phyloP scores from a whole-genome alignment of 2,329 filamentous ascomycete genomes.

The Trichoderma semiorbis region DNA sequence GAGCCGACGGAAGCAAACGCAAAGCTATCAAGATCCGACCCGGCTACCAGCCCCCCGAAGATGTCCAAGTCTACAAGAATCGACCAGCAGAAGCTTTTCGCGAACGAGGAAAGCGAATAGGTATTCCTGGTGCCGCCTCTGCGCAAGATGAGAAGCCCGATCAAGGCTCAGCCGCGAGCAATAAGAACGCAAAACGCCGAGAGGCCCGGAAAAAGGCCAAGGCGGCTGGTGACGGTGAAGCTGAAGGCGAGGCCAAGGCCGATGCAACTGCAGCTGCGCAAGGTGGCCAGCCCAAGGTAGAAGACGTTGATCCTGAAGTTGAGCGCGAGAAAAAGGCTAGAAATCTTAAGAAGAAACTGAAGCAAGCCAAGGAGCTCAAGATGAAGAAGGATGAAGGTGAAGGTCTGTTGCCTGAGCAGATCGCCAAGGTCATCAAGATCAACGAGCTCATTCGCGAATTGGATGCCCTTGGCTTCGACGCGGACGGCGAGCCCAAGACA shows the following conservation, averaged over 20 bases:
- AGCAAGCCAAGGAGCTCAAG: constrained; percentile 86
- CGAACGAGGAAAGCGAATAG: constrained; percentile 60
- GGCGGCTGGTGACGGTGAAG: constrained; percentile 47
- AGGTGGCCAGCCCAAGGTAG: constrained; percentile 28
- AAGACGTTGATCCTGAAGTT: constrained; percentile 61
- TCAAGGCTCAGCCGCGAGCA: constrained; percentile 52
- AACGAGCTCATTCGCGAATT: constrained; percentile 88
- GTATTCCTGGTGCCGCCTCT: constrained; percentile 69
- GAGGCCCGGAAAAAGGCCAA: constrained; percentile 56
- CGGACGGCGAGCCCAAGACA: constrained; percentile 62
- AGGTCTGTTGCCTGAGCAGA: constrained; percentile 82
- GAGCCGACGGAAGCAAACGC: constrained; percentile 85
- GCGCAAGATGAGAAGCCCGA: constrained; percentile 48
- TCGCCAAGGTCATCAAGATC: constrained; percentile 97
- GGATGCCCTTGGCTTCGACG: constrained; percentile 78
- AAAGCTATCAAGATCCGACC: constrained; percentile 93
- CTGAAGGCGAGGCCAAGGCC: constrained; percentile 48
- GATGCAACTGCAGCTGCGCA: constrained; percentile 24
- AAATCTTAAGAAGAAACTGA: constrained; percentile 89
- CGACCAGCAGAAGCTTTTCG: constrained; percentile 82
- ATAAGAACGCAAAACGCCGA: constrained; percentile 81
- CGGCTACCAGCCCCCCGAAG: constrained; percentile 90
- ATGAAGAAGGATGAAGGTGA: constrained; percentile 88
- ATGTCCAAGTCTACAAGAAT: constrained; percentile 95
- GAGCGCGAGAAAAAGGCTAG: constrained; percentile 92